Evolutionary conservation across 306 rosid genomes (phyloP), one percentile per base, ranked within the genome.

Genomic region (Castanea mollissima): DNA sequence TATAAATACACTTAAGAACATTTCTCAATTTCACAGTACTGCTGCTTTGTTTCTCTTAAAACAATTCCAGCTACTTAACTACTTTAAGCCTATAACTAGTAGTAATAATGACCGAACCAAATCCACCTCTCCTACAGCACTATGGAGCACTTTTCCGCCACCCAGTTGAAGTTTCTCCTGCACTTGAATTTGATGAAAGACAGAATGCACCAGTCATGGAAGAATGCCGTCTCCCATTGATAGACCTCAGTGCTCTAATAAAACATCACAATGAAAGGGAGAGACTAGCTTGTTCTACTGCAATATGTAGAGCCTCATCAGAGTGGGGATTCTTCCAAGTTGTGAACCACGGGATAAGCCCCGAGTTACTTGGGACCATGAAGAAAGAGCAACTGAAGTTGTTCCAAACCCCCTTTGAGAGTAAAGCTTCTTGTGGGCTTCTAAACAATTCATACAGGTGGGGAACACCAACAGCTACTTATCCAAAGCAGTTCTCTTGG

Each of bases 291-390:
- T 94, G 97, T 73, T 64, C 75, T 78, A 78, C 71, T 71, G 89
- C 88, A 65, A 94, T 94, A 75, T 88, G 88, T 58, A 81, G 29
- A 73, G 96, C 97, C 57, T 88, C 97, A 10, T 87, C 91, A 18
- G 94, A 90, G 65, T 94, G 96, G 96, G 98, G 96, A 27, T 94
- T 94, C 65, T 92, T 94, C 85, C 98, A 90, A 83, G 96, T 94
- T 7, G 83, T 88, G 78, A 94, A 94, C 85, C 98, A 94, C 74
- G 97, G 94, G 8, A 88, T 92, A 87, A 81, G 83, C 78, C 57
- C 82, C 46, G 90, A 90, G 55, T 82, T 92, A 14, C 81, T 92
- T 5, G 74, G 65, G 64, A 87, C 71, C 64, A 94, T 92, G 94
- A 88, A 85, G 80, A 83, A 74, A 27, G 93, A 90, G 89, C 96